Evolutionary conservation across 345 rosid species (phyloP), one percentile per base, ranked within the genome.

Genomic region (Rhodomyrtus tomentosa): DNA sequence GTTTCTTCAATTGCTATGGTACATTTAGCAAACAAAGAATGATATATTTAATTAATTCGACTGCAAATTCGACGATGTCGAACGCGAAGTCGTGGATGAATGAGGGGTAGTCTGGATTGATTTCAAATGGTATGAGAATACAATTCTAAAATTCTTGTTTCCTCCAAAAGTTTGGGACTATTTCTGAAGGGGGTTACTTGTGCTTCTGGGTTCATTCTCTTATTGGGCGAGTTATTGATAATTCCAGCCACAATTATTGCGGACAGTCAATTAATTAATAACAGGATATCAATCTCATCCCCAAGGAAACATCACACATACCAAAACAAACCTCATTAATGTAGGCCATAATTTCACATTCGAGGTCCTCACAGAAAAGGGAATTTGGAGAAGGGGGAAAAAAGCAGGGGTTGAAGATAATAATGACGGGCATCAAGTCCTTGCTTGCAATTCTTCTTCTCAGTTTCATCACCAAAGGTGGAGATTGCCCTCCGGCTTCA

Each of bases 1-100:
- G 76, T 32, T 62, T 62, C 12, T 68, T 68, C 7, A 1, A 68
- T 32, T 11, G 0, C 6, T 18, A 32, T 32, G 42, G 5, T 68
- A 8, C 36, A 2, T 5, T 68, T 32, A 68, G 18, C 22, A 16
- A 68, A 68, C 24, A 3, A 59, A 15, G 74, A 59, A 15, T 1
- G 0, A 18, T 7, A 7, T 2, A 0, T 16, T 2, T 0, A 21
- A 21, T 20, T 21, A 54, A 20, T 20, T 54, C 25, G 25, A 9
- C 10, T 3, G 22, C 25, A 20, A 54, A 20, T 2, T 54, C 22
- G 55, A 25, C 10, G 0, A 68, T 32, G 76, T 18, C 1, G 1
- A 68, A 68, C 36, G 12, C 8, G 38, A 16, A 18, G 45, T 32
- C 22, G 2, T 68, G 45, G 13, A 5, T 36, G 76, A 68, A 68